Percentiles rank a stretch among this genome's conserved stretches.
Conservation (phyloP, 108 stramenopile species). For the Cyclostephanos tholiformis region DNA sequence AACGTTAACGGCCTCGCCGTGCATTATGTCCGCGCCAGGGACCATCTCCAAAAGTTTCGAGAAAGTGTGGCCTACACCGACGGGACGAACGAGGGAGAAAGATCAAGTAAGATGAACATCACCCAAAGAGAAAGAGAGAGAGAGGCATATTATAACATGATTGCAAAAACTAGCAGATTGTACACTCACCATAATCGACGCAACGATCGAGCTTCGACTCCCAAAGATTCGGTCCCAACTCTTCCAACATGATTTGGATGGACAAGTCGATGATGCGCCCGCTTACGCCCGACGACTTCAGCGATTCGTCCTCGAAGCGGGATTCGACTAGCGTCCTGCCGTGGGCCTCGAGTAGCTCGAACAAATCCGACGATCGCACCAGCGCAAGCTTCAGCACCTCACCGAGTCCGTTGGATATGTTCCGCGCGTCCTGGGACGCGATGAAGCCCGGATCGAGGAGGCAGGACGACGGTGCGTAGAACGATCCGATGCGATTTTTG, state of each 20-base stretch:
- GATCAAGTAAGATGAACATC: not conserved
- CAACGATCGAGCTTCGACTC: constrained; percentile 90
- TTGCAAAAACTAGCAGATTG: too few relatives aligned
- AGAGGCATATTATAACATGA: too few relatives aligned
- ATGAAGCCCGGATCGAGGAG: constrained; percentile 91
- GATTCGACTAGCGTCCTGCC: constrained; percentile 82
- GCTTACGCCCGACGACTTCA: constrained; percentile 66
- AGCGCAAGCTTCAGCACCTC: constrained; percentile 96
- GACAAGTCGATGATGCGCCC: constrained; percentile 91
- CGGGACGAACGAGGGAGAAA: constrained; percentile 15
- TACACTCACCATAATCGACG: constrained; percentile 85
- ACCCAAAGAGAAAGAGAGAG: not conserved
- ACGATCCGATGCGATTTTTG: constrained; percentile 95
- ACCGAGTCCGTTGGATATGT: constrained; percentile 94
- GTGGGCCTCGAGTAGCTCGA: constrained; percentile 92
- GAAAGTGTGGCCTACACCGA: constrained; percentile 89
- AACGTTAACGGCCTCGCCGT: constrained; percentile 97
- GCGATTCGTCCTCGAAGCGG: constrained; percentile 56
- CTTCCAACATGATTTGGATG: constrained; percentile 97
- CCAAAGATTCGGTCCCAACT: constrained; percentile 97
- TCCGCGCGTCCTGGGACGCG: constrained; percentile 78
- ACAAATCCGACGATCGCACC: constrained; percentile 88
- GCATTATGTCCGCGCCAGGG: constrained; percentile 93
- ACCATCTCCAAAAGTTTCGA: constrained; percentile 95
- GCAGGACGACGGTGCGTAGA: constrained; percentile 90